A percentile compares a stretch with the other conserved stretches of the same genome.
Evolutionary conservation across 108 stramenopile species (phyloP).

Genomic region (Fragilaria radians): DNA sequence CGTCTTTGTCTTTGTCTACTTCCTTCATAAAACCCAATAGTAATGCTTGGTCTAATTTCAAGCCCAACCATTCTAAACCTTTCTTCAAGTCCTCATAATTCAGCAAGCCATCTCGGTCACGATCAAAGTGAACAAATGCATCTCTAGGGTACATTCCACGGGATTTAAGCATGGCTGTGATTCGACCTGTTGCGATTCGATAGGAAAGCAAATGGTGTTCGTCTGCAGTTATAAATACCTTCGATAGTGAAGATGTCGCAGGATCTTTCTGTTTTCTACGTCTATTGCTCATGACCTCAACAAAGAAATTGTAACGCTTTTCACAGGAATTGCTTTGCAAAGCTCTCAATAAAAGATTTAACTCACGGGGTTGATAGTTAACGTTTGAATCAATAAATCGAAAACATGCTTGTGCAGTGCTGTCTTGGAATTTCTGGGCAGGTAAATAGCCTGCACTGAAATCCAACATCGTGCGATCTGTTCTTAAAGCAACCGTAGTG

Average conservation of each 20-base stretch:
- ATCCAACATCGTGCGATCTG: constrained; percentile 79
- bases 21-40: constrained; percentile 88
- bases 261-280: constrained; percentile 91
- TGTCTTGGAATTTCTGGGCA: constrained; percentile 83
- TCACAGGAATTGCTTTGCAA: constrained; percentile 87
- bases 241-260: constrained; percentile 84
- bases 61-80: constrained; percentile 92
- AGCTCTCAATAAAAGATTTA: constrained; percentile 86
- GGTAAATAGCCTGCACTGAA: constrained; percentile 71
- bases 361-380: constrained; percentile 83
- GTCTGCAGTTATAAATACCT: constrained; percentile 90
- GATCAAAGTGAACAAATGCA: constrained; percentile 94
- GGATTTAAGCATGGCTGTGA: constrained; percentile 84
- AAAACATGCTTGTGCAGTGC: constrained; percentile 87
- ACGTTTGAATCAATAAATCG: constrained; percentile 93
- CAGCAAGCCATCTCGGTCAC: constrained; percentile 88
- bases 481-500: constrained; percentile 71
- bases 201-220: constrained; percentile 95
- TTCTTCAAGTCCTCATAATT: constrained; percentile 91
- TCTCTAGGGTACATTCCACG: constrained; percentile 93
- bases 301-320: constrained; percentile 85
- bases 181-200: constrained; percentile 88
- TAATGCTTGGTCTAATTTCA: constrained; percentile 70
- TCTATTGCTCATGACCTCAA: constrained; percentile 92
- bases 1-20: constrained; percentile 90